These are phyloP conservation scores for Tuber indicum DNA, from an alignment of 495 filamentous ascomycete genomes.

Conservation along the genomic window DNA sequence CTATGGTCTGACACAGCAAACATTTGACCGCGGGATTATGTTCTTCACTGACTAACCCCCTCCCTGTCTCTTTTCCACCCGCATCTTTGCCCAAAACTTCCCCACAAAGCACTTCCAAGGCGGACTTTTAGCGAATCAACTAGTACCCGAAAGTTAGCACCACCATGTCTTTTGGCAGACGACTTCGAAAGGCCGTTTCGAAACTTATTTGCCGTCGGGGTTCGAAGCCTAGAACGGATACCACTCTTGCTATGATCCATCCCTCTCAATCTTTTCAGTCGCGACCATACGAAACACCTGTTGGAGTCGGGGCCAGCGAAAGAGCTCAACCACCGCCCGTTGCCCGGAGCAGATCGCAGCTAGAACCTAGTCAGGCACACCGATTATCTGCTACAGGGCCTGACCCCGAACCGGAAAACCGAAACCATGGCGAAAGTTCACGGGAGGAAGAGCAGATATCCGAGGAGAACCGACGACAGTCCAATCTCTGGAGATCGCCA, in stretches of 20 bases:
- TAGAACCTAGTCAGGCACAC: not conserved
- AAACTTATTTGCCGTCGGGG: slow-evolving; percentile 7
- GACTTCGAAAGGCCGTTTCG: slow-evolving; percentile 11
- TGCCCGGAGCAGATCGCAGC: not conserved
- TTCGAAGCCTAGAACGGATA: not conserved
- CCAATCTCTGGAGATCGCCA: not conserved
- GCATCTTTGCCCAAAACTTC: not conserved
- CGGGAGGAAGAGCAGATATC: not conserved
- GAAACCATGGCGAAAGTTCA: not conserved
- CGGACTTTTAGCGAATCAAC: not conserved
- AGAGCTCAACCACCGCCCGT: not conserved
- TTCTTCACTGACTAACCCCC: not conserved
- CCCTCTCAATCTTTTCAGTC: not conserved
- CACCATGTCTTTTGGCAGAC: slow-evolving; percentile 16
- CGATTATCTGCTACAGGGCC: not conserved
- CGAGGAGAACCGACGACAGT: not conserved
- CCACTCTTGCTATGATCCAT: not conserved
- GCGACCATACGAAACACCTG: not conserved
- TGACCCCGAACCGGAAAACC: not conserved
- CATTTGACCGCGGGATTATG: not conserved
- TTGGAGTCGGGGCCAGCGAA: not conserved
- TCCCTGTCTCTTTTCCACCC: not conserved
- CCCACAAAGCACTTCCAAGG: not conserved
- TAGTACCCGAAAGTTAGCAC: not conserved
- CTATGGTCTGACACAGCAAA: not conserved